Percentiles rank a stretch among this genome's conserved stretches.
Conservation (phyloP, 176 grass and related monocot species). For the Bothriochloa decipiens region DNA sequence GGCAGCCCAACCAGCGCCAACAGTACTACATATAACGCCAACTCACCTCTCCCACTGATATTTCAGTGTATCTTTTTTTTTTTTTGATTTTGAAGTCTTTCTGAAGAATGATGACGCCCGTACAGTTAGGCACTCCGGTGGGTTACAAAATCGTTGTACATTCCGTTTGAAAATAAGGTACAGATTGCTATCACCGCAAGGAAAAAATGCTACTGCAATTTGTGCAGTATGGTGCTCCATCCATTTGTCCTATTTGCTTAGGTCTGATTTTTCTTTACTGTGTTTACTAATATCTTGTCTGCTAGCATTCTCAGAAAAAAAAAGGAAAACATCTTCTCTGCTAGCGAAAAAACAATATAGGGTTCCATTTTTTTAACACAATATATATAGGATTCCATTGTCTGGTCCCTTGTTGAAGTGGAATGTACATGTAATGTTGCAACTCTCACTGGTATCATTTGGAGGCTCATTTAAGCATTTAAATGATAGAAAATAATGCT, state of each 20-base stretch:
- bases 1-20: neutral
- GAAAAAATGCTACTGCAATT: neutral
- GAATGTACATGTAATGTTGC: too few species aligned
- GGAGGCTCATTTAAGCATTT: too few species aligned
- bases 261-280: neutral
- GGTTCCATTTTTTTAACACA: too few species aligned
- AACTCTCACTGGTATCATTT: too few species aligned
- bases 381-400: neutral
- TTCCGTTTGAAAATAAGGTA: neutral
- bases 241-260: neutral
- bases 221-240: neutral
- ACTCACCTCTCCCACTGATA: neutral
- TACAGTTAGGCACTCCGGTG: neutral
- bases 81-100: neutral
- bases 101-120: neutral
- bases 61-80: neutral
- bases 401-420: too few species aligned
- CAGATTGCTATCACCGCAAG: neutral
- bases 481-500: too few species aligned
- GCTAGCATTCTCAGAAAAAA: neutral
- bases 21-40: too few species aligned
- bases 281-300: neutral
- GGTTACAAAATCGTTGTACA: neutral
- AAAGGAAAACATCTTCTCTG: neutral
- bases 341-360: neutral